phyloP scores from a whole-genome alignment of 306 rosid genomes.

The Cicer chorassanicum region DNA sequence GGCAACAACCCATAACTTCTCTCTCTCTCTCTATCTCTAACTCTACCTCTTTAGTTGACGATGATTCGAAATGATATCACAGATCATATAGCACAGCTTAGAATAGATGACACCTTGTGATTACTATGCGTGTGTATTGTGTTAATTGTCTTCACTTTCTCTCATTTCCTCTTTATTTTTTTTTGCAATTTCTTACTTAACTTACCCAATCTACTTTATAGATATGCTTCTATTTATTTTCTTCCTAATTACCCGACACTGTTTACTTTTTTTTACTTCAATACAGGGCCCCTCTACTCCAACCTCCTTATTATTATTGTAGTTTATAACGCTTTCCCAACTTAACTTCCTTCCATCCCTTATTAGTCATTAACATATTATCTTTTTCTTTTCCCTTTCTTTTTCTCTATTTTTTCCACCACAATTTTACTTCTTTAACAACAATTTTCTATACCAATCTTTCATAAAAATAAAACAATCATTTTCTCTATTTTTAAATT shows the following conservation, averaged over 20 bases:
- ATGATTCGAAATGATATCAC: background rate
- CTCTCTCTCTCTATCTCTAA: background rate
- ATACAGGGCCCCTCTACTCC: background rate
- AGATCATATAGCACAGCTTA: background rate
- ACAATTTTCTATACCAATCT: background rate
- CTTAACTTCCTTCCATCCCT: background rate
- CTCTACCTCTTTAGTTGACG: background rate
- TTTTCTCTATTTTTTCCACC: background rate
- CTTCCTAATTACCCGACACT: background rate
- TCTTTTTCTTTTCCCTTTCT: background rate
- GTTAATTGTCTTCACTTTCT: background rate
- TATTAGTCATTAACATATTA: background rate
- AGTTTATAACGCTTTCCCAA: background rate
- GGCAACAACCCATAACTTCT: constrained; percentile 12
- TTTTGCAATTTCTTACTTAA: background rate
- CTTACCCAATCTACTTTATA: background rate
- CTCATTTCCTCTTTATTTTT: background rate
- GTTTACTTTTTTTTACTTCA: constrained; percentile 6
- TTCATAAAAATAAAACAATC: background rate
- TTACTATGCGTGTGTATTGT: too few relatives aligned
- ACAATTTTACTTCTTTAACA: background rate
- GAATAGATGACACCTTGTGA: background rate
- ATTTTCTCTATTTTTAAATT: too few relatives aligned
- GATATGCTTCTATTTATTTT: too few relatives aligned
- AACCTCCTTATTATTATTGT: background rate